Percentiles rank a stretch among this genome's conserved stretches.
These are phyloP conservation scores for Fusarium sp. DNA, from an alignment of 2,329 filamentous ascomycete genomes.

Conservation along the genomic window DNA sequence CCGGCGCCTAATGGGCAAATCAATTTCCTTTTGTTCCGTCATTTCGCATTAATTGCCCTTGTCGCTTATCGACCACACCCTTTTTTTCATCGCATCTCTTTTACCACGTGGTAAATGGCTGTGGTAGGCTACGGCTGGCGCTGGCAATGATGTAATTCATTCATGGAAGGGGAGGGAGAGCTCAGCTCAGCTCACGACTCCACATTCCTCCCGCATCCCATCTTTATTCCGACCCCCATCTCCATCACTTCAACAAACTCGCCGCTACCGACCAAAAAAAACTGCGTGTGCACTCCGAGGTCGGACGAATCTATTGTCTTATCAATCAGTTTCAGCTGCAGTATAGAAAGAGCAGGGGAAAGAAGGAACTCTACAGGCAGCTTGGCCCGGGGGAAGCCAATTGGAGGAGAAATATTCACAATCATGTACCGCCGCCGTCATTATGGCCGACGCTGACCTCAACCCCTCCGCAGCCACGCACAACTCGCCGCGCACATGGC, in stretches of 20 bases:
- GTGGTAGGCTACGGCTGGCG: slow-evolving; percentile 5
- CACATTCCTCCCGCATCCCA: slow-evolving; percentile 32
- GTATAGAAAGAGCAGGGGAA: slow-evolving; percentile 9
- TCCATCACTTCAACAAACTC: not conserved
- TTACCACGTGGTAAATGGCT: slow-evolving; percentile 3
- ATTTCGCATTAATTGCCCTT: not conserved
- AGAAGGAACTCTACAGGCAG: slow-evolving; percentile 6
- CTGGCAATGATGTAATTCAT: slow-evolving; percentile 42
- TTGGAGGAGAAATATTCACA: slow-evolving; percentile 14
- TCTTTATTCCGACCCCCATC: slow-evolving; percentile 15
- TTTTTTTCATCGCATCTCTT: not conserved
- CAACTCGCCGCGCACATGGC: slow-evolving; percentile 88
- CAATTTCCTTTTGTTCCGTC: not conserved
- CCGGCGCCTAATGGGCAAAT: not conserved
- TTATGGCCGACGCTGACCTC: slow-evolving; percentile 50
- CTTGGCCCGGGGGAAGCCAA: slow-evolving; percentile 4
- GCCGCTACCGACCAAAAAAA: slow-evolving; percentile 3
- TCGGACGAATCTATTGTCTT: not conserved
- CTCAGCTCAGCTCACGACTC: slow-evolving; percentile 35
- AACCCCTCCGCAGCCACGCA: slow-evolving; percentile 65
- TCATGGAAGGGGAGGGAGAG: slow-evolving; percentile 11
- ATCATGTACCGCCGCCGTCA: slow-evolving; percentile 40
- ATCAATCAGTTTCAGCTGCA: not conserved
- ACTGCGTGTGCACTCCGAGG: not conserved
- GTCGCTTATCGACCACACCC: not conserved